Percentiles rank a stretch among this genome's conserved stretches.
These are phyloP conservation scores for Vitis cinerea DNA, from an alignment of 164 flowering plant species.

Conservation along the genomic window DNA sequence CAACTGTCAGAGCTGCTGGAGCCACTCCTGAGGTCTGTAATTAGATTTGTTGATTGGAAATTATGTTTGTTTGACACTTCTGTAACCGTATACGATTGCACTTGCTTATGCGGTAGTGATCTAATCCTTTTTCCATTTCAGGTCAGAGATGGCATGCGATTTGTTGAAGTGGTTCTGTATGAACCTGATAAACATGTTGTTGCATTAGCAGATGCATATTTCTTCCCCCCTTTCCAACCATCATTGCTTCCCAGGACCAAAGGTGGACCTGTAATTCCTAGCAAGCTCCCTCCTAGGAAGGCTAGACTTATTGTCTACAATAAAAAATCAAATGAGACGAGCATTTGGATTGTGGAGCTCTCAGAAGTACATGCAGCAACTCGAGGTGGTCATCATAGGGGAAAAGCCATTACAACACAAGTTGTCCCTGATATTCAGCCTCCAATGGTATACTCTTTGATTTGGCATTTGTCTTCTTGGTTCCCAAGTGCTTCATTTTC, in stretches of 20 bases:
- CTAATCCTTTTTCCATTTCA: conserved; percentile 25
- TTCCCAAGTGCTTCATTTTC: too few species aligned
- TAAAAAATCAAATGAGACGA: conserved; percentile 80
- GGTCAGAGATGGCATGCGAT: conserved; percentile 93
- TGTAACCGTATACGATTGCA: too few species aligned
- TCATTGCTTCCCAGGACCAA: conserved; percentile 78
- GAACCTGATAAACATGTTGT: conserved; percentile 89
- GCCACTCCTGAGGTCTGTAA: conserved; percentile 86
- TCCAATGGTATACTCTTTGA: conserved; percentile 61
- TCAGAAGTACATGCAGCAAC: conserved; percentile 90
- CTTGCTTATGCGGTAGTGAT: too few species aligned
- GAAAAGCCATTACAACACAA: conserved; percentile 76
- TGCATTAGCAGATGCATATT: conserved; percentile 94
- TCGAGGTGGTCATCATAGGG: conserved; percentile 94
- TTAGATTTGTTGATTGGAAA: neutral
- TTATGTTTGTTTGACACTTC: neutral
- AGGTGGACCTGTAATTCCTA: conserved; percentile 81
- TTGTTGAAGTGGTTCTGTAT: conserved; percentile 76
- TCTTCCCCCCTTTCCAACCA: conserved; percentile 95
- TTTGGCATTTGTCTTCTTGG: neutral
- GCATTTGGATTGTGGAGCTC: conserved; percentile 79
- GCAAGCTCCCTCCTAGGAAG: conserved; percentile 81
- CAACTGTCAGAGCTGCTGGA: conserved; percentile 94
- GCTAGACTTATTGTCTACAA: conserved; percentile 85
- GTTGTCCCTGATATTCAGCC: conserved; percentile 93